A percentile compares a stretch with the other conserved stretches of the same genome.
Conservation (phyloP, 75 land plant species). For the Ceratopteris richardii region DNA sequence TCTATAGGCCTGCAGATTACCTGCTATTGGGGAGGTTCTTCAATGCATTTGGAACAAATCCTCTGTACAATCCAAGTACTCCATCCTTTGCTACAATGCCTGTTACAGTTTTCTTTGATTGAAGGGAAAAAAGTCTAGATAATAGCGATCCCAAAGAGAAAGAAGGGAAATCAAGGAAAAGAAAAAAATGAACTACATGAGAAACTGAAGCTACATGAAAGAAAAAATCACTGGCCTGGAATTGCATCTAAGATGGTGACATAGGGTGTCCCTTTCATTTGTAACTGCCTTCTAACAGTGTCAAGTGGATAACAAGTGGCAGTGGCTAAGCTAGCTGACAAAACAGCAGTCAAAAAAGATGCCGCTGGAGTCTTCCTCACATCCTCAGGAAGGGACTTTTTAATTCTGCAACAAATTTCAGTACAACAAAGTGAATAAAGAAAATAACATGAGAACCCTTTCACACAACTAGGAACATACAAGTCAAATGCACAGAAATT, state of each 20-base stretch:
- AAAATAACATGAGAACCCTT: too few species aligned
- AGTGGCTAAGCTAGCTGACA: slow-evolving; percentile 84
- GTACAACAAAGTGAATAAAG: neutral
- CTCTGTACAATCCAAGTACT: slow-evolving; percentile 75
- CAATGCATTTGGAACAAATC: slow-evolving; percentile 91
- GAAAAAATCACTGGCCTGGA: slow-evolving; percentile 61
- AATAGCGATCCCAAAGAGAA: too few species aligned
- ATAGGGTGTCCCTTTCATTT: slow-evolving; percentile 91
- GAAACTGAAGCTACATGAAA: too few species aligned
- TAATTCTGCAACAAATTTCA: slow-evolving; percentile 51
- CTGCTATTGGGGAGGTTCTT: slow-evolving; percentile 96
- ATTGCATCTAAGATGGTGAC: slow-evolving; percentile 69
- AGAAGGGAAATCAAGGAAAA: too few species aligned
- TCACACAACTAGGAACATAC: slow-evolving; percentile 8
- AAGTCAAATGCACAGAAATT: slow-evolving; percentile 33
- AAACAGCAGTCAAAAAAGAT: slow-evolving; percentile 66
- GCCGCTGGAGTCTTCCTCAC: slow-evolving; percentile 69
- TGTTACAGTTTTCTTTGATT: neutral
- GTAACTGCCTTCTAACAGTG: slow-evolving; percentile 92
- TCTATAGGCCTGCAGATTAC: too few species aligned
- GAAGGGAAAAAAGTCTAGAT: too few species aligned
- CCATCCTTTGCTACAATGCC: slow-evolving; percentile 92
- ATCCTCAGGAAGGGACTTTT: slow-evolving; percentile 86
- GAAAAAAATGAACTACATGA: too few species aligned
- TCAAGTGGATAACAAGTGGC: slow-evolving; percentile 88